phyloP scores from a whole-genome alignment of 192 early-diverging fungal genomes.

The Oehlia diaphana region DNA sequence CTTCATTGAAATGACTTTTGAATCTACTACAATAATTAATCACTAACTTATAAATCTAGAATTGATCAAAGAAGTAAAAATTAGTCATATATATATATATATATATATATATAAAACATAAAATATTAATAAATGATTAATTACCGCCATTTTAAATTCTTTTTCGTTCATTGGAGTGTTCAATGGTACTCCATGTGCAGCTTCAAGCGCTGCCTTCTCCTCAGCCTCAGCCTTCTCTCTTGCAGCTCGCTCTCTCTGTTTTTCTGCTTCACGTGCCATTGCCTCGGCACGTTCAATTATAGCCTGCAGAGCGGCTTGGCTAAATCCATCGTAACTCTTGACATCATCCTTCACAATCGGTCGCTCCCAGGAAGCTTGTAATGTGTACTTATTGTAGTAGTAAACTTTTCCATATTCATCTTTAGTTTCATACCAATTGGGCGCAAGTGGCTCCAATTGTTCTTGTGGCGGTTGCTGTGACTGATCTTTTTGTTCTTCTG shows the following conservation, averaged over 20 bases:
- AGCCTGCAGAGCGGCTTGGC: neutral
- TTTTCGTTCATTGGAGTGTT: neutral
- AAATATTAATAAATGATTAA: neutral
- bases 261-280: neutral
- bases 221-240: neutral
- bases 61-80: neutral
- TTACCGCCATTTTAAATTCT: slow-evolving; percentile 9
- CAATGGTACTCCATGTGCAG: neutral
- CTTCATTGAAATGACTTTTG: neutral
- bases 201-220: neutral
- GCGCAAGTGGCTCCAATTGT: slow-evolving; percentile 10
- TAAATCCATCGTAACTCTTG: neutral
- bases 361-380: slow-evolving; percentile 3
- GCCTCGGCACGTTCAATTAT: slow-evolving; percentile 17
- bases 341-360: slow-evolving; percentile 8
- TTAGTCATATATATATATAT: neutral
- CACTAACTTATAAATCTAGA: neutral
- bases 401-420: slow-evolving; percentile 9
- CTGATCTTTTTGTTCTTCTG: too few species aligned
- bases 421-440: slow-evolving; percentile 11
- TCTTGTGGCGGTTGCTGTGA: neutral
- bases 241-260: neutral
- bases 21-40: slow-evolving; percentile 10
- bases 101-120: neutral
- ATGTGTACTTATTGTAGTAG: slow-evolving; percentile 11